phyloP scores from a whole-genome alignment of 139 green algal species.

The Chlorella sp. region DNA sequence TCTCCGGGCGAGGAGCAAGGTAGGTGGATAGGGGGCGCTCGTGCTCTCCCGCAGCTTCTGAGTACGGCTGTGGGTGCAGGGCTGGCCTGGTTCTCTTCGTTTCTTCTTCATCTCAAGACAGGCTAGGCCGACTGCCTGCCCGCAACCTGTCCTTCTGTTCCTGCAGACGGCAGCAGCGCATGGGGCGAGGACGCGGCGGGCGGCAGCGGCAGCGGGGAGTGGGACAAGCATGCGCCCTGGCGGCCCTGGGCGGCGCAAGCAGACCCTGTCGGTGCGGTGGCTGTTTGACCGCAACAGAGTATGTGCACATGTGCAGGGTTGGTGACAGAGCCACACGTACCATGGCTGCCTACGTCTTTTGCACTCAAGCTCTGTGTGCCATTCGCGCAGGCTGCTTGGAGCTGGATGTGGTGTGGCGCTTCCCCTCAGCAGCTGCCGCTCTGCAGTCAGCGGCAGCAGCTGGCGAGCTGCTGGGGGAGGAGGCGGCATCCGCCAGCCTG shows the following conservation, averaged over 20 bases:
- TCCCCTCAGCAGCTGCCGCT: constrained; percentile 6
- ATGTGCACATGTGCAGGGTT: too few relatives aligned
- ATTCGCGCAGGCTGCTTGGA: constrained; percentile 52
- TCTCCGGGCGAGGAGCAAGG: neutral
- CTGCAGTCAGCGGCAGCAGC: neutral
- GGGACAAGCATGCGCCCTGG: constrained; percentile 73
- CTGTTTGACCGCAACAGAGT: too few relatives aligned
- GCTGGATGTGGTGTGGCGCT: constrained; percentile 73
- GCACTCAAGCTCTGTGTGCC: neutral
- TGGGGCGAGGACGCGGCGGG: neutral
- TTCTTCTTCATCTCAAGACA: too few relatives aligned
- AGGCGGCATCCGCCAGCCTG: neutral
- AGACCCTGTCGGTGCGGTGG: constrained; percentile 56
- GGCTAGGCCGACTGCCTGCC: neutral
- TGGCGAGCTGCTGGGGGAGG: neutral
- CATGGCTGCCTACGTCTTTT: too few relatives aligned
- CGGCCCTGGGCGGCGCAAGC: constrained; percentile 67
- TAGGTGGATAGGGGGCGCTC: too few relatives aligned
- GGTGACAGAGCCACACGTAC: too few relatives aligned
- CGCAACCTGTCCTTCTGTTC: too few relatives aligned
- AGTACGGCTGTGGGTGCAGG: too few relatives aligned
- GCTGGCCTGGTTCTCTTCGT: too few relatives aligned
- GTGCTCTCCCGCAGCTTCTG: too few relatives aligned
- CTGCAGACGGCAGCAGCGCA: neutral
- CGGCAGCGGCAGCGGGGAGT: constrained; percentile 20